Percentiles rank a stretch among this genome's conserved stretches.
phyloP scores from a whole-genome alignment of 305 asterid genomes.

The Coffea humblotiana region DNA sequence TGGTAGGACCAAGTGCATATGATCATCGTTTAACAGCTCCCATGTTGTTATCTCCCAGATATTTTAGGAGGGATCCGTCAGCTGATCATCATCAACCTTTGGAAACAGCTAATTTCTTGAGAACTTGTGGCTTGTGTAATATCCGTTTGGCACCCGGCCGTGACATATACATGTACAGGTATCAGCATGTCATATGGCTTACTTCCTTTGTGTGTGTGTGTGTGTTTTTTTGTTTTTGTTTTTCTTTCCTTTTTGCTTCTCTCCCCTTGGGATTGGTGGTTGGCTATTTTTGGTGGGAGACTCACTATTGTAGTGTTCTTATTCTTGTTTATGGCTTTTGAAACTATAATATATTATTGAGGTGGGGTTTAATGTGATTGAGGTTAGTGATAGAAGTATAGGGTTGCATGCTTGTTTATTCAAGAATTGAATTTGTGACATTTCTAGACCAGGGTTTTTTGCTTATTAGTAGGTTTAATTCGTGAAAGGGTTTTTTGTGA shows the following conservation, averaged over 20 bases:
- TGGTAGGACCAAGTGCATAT: background rate
- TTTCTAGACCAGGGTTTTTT: background rate
- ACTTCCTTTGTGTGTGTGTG: background rate
- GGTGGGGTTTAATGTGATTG: background rate
- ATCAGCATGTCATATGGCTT: background rate
- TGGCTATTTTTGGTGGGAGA: too few relatives aligned
- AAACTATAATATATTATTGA: background rate
- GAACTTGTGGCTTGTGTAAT: slow-evolving; percentile 55
- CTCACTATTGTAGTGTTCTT: background rate
- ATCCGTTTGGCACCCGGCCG: slow-evolving; percentile 46
- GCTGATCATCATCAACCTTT: slow-evolving; percentile 12
- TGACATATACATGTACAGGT: slow-evolving; percentile 72
- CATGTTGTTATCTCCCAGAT: slow-evolving; percentile 40
- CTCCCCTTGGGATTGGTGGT: too few relatives aligned
- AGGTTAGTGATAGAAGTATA: background rate
- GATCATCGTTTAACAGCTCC: slow-evolving; percentile 14
- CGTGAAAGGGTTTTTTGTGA: background rate
- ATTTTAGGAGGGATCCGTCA: slow-evolving; percentile 22
- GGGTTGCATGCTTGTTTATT: background rate
- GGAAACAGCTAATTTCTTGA: slow-evolving; percentile 43
- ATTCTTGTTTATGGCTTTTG: background rate
- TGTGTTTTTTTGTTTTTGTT: background rate
- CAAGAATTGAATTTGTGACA: background rate
- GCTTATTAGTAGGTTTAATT: background rate
- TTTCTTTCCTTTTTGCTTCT: background rate